A percentile compares a stretch with the other conserved stretches of the same genome.
Evolutionary conservation across 306 rosid species (phyloP).

Genomic region (Cucumis cinereus): DNA sequence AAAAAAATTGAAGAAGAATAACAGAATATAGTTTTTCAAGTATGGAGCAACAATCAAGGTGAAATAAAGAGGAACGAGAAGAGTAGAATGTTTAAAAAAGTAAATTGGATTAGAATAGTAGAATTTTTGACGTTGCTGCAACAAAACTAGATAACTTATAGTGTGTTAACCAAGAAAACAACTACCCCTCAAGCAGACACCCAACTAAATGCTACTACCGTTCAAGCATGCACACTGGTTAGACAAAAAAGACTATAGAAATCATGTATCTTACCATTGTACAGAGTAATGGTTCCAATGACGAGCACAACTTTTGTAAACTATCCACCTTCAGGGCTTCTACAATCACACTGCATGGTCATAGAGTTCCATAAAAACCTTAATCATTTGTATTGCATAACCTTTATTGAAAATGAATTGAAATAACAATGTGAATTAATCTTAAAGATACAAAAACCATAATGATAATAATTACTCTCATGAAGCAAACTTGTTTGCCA

Average conservation of each 20-base stretch:
- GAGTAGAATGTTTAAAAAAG: not conserved
- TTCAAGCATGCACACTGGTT: not conserved
- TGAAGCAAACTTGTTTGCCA: not conserved
- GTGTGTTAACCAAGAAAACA: not conserved
- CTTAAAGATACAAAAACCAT: not conserved
- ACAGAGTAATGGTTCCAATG: slow-evolving; percentile 71
- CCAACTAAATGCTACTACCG: not conserved
- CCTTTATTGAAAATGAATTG: not conserved
- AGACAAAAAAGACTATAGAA: not conserved
- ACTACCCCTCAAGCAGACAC: not conserved
- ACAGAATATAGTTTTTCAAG: not conserved
- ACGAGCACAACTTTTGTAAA: slow-evolving; percentile 69
- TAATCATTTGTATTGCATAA: not conserved
- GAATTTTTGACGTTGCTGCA: no score
- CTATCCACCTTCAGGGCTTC: slow-evolving; percentile 81
- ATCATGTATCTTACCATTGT: slow-evolving; percentile 49
- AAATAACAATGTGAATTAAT: not conserved
- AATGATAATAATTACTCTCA: not conserved
- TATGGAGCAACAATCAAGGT: not conserved
- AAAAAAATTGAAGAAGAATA: not conserved
- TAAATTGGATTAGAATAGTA: not conserved
- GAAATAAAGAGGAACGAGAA: not conserved
- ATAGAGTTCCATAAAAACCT: not conserved
- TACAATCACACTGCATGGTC: slow-evolving; percentile 51
- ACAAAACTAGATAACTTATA: not conserved